These are phyloP conservation scores for Plasmodium fragile DNA, from an alignment of 169 alveolate genomes.

Conservation along the genomic window DNA sequence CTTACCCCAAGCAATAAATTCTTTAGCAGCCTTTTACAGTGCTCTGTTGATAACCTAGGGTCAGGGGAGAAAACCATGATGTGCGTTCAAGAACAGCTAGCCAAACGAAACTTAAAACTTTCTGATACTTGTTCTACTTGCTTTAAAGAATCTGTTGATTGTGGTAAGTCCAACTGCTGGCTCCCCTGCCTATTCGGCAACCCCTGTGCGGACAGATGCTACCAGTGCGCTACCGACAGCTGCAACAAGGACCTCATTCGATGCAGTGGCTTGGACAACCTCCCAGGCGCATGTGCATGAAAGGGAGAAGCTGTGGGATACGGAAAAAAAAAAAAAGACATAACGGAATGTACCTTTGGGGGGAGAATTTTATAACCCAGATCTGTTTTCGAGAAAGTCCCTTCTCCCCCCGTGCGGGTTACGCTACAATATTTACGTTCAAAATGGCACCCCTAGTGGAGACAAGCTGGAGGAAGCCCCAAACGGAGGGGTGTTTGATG, in stretches of 20 bases:
- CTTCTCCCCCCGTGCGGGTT: not conserved
- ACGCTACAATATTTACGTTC: not conserved
- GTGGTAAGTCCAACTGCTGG: constrained; percentile 76
- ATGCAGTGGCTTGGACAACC: constrained; percentile 35
- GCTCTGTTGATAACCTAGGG: constrained; percentile 61
- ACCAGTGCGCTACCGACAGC: constrained; percentile 15
- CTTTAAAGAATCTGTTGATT: constrained; percentile 48
- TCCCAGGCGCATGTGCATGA: constrained; percentile 50
- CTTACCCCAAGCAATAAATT: constrained; percentile 49
- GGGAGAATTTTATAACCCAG: not conserved
- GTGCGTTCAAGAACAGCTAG: constrained; percentile 50
- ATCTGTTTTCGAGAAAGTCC: not conserved
- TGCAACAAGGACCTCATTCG: constrained; percentile 36
- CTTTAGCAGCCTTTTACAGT: constrained; percentile 32
- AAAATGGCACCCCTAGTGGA: not conserved
- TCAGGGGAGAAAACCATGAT: constrained; percentile 67
- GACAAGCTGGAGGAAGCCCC: not conserved
- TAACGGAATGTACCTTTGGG: not conserved
- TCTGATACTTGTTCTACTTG: constrained; percentile 59
- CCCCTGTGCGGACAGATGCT: constrained; percentile 38
- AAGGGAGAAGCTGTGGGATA: no score
- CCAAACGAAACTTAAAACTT: constrained; percentile 22
- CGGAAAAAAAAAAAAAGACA: not conserved
- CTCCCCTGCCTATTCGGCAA: constrained; percentile 37
- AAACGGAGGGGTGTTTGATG: not conserved